Percentiles rank a stretch among this genome's conserved stretches.
phyloP scores from a whole-genome alignment of 2,329 filamentous ascomycete genomes.

The Xylariaceae sp. region DNA sequence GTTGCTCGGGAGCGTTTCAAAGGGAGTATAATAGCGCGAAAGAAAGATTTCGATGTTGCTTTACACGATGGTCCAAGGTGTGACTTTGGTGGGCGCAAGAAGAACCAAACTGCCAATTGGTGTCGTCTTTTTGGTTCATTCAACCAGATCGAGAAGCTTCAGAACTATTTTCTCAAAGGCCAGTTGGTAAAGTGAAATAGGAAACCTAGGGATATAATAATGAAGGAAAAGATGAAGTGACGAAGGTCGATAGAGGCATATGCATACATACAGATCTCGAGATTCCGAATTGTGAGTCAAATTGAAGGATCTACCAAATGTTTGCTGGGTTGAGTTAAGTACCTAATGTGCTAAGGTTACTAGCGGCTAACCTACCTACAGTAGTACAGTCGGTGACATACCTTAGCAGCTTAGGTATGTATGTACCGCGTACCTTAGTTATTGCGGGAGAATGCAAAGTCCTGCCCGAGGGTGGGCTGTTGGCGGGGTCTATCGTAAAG shows the following conservation, averaged over 20 bases:
- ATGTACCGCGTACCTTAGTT: too few species aligned
- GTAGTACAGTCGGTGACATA: too few species aligned
- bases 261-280: not conserved
- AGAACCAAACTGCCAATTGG: not conserved
- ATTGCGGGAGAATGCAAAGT: not conserved
- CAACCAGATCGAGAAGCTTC: not conserved
- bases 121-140: not conserved
- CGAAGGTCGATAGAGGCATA: not conserved
- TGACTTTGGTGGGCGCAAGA: constrained; percentile 14
- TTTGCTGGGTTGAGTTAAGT: too few species aligned
- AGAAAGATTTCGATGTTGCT: constrained; percentile 3
- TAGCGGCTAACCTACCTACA: too few species aligned
- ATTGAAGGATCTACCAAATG: not conserved
- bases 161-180: not conserved
- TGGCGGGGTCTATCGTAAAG: not conserved
- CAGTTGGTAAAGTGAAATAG: not conserved
- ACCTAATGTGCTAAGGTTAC: too few species aligned
- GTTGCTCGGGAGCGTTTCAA: not conserved
- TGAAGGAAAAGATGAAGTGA: not conserved
- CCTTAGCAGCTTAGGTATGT: too few species aligned
- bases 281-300: not conserved
- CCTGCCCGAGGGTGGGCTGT: not conserved
- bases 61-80: constrained; percentile 1
- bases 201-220: not conserved
- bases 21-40: not conserved